Percentiles rank a stretch among this genome's conserved stretches.
phyloP scores from a whole-genome alignment of 2,329 filamentous ascomycete species.

The Botrytis fabae region DNA sequence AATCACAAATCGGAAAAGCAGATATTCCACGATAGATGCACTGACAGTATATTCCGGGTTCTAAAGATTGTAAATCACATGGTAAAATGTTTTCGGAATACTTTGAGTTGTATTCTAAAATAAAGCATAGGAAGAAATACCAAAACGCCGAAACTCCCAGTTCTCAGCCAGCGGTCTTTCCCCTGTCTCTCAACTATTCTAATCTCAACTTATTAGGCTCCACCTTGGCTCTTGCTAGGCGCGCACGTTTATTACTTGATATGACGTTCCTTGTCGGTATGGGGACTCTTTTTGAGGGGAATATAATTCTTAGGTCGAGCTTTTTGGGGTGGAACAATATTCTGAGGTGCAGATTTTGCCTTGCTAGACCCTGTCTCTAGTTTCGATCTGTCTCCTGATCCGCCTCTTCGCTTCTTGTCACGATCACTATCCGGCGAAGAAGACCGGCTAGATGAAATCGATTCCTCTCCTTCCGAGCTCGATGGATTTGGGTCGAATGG shows the following conservation, averaged over 20 bases:
- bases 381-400: neutral
- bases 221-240: no score
- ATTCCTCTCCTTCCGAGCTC: no score
- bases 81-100: neutral
- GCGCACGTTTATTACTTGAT: no score
- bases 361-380: neutral
- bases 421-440: neutral
- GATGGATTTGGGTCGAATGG: no score
- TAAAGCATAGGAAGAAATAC: neutral
- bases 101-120: neutral
- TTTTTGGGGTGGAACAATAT: no score
- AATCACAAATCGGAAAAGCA: neutral
- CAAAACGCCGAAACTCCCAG: neutral
- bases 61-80: neutral
- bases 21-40: neutral
- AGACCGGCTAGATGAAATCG: no score
- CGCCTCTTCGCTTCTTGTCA: accelerated
- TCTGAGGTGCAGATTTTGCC: no score
- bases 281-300: neutral
- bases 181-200: neutral
- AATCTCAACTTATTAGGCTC: accelerated
- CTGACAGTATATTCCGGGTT: neutral
- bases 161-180: neutral
- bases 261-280: accelerated
- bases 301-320: no score